Evolutionary conservation across 2,329 filamentous ascomycete genomes (phyloP), one percentile per base, ranked within the genome.

Genomic region (Hortaea werneckii): DNA sequence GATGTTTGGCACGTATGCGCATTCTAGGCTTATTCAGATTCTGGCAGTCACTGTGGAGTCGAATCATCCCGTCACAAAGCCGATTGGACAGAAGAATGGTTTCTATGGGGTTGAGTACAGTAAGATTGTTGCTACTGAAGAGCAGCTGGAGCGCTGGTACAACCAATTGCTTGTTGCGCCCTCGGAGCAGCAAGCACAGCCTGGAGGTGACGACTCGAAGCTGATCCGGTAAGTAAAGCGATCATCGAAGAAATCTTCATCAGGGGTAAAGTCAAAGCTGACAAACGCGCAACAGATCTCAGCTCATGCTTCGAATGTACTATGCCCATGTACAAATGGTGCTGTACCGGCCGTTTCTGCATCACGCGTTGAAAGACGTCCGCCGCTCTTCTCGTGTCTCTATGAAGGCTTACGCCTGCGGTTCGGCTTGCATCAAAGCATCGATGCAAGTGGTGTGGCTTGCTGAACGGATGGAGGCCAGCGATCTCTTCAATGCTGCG

Each of bases 331-430:
- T 54, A 2, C 54, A 56, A 40, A 46, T 54, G 47, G 43, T 51
- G 1, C 42, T 57, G 3, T 57, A 57, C 41, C 48, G 54, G 4
- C 54, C 54, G 2, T 57, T 57, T 47, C 44, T 57, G 1, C 53
- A 56, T 35, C 51, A 56, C 37, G 49, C 53, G 5, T 41, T 47
- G 2, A 44, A 48, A 28, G 40, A 44, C 34, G 39, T 43, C 6
- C 43, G 44, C 8, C 40, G 47, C 12, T 37, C 9, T 43, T 37
- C 10, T 43, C 52, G 32, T 48, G 49, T 41, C 47, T 51, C 32
- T 9, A 35, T 35, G 20, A 52, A 53, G 43, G 51, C 49, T 1
- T 57, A 51, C 37, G 51, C 44, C 2, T 54, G 49, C 29, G 54
- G 49, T 6, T 50, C 46, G n/a, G 48, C 50, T 3, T 55, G 53